These are phyloP conservation scores for Cercospora sojina DNA, from an alignment of 2,329 filamentous ascomycete species.

Conservation along the genomic window DNA sequence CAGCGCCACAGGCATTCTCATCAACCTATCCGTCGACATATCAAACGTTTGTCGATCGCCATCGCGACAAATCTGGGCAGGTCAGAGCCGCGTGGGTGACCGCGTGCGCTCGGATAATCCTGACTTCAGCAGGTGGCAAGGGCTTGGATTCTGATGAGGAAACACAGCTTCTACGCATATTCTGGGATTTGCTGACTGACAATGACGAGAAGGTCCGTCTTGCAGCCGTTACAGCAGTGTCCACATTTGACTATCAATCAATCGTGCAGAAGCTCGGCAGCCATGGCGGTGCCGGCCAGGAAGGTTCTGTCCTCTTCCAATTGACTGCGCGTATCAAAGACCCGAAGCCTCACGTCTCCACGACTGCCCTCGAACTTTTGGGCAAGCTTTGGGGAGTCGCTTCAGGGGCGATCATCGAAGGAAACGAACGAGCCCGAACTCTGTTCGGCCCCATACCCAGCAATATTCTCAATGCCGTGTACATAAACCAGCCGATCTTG, in stretches of 20 bases:
- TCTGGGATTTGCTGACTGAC: conserved; percentile 81
- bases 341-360: conserved; percentile 74
- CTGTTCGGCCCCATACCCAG: conserved; percentile 81
- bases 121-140: conserved; percentile 88
- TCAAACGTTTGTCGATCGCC: conserved; percentile 77
- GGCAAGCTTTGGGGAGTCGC: conserved; percentile 93
- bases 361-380: conserved; percentile 81
- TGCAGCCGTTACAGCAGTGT: conserved; percentile 81
- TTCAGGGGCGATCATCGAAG: conserved; percentile 78
- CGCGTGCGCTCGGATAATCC: conserved; percentile 77
- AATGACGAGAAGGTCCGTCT: conserved; percentile 87
- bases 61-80: conserved; percentile 78
- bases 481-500: conserved; percentile 83
- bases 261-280: conserved; percentile 78
- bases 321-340: conserved; percentile 88
- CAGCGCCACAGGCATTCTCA: conserved; percentile 85
- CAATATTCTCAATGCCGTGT: conserved; percentile 81
- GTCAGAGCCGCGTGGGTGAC: conserved; percentile 87
- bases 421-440: conserved; percentile 70
- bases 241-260: conserved; percentile 75
- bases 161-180: conserved; percentile 63
- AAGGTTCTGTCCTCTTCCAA: conserved; percentile 75
- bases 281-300: conserved; percentile 70
- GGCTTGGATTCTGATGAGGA: conserved; percentile 84
- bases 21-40: conserved; percentile 78